Evolutionary conservation across 352 stramenopile species (phyloP).

Genomic region (Plasmopara halstedii): DNA sequence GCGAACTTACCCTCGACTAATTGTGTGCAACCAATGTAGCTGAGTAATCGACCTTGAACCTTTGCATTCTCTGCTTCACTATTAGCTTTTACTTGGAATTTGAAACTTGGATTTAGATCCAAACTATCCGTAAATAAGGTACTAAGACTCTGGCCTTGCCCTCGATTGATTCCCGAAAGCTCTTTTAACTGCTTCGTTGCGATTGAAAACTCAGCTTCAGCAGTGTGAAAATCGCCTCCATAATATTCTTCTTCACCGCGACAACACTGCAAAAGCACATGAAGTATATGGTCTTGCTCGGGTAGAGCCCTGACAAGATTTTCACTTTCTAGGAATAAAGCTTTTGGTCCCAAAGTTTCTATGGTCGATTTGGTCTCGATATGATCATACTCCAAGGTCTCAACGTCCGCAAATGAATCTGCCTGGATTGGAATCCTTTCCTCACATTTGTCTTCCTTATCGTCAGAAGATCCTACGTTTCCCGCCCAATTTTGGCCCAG

Average conservation of each 20-base stretch:
- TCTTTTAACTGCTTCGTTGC: slow-evolving; percentile 25
- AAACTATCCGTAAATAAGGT: background rate
- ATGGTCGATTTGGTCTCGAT: background rate
- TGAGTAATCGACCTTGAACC: slow-evolving; percentile 37
- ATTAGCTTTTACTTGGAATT: background rate
- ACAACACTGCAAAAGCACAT: slow-evolving; percentile 19
- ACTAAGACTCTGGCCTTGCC: slow-evolving; percentile 4
- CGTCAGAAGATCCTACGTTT: slow-evolving; percentile 13
- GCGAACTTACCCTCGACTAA: slow-evolving; percentile 36
- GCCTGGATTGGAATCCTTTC: too few relatives aligned
- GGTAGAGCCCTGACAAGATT: slow-evolving; percentile 11
- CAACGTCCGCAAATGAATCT: background rate
- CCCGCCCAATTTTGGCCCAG: slow-evolving; percentile 13
- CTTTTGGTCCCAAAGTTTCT: slow-evolving; percentile 6
- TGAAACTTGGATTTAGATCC: background rate
- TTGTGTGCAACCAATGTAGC: slow-evolving; percentile 37
- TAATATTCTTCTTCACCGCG: slow-evolving; percentile 38
- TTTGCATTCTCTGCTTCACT: slow-evolving; percentile 27
- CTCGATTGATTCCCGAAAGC: slow-evolving; percentile 8
- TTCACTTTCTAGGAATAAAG: slow-evolving; percentile 29
- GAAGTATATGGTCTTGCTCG: slow-evolving; percentile 15
- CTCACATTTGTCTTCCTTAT: slow-evolving; percentile 8
- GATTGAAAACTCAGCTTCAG: slow-evolving; percentile 30
- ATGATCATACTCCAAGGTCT: background rate
- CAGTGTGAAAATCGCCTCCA: slow-evolving; percentile 30